phyloP scores from a whole-genome alignment of 257 asterid genomes.

The Gentiana macrophylla region DNA sequence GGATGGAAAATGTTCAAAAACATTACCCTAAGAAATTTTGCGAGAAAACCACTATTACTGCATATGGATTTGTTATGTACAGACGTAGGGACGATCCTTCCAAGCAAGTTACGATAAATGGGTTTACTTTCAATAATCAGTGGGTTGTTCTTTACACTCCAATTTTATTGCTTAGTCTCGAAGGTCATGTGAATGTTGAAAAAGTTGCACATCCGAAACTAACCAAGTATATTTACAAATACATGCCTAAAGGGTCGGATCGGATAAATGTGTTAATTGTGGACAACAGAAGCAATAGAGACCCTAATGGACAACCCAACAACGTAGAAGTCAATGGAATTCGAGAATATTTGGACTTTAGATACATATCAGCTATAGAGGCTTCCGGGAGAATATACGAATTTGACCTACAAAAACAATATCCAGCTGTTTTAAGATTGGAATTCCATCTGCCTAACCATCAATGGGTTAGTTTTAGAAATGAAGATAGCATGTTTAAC shows the following conservation, averaged over 20 bases:
- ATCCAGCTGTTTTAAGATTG: too few species aligned
- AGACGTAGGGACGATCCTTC: background rate
- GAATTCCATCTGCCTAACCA: background rate
- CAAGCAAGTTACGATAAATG: background rate
- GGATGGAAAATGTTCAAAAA: conserved; percentile 4
- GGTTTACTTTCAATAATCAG: background rate
- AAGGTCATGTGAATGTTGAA: background rate
- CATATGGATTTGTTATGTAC: conserved; percentile 2
- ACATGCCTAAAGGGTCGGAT: conserved; percentile 1
- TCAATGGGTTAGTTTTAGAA: background rate
- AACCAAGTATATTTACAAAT: conserved; percentile 7
- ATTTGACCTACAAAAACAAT: conserved; percentile 1
- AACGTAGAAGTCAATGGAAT: background rate
- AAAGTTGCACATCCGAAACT: background rate
- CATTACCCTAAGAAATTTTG: background rate
- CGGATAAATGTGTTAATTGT: conserved; percentile 1
- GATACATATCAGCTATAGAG: background rate
- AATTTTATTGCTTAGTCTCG: background rate
- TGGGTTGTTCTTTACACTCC: conserved; percentile 2
- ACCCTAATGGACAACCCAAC: background rate
- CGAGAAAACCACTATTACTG: background rate
- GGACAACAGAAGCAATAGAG: background rate
- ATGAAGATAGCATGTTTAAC: background rate
- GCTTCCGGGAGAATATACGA: conserved; percentile 5
- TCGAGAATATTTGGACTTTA: background rate